phyloP scores from a whole-genome alignment of 2,329 filamentous ascomycete genomes.

The Cladophialophora chaetospira region DNA sequence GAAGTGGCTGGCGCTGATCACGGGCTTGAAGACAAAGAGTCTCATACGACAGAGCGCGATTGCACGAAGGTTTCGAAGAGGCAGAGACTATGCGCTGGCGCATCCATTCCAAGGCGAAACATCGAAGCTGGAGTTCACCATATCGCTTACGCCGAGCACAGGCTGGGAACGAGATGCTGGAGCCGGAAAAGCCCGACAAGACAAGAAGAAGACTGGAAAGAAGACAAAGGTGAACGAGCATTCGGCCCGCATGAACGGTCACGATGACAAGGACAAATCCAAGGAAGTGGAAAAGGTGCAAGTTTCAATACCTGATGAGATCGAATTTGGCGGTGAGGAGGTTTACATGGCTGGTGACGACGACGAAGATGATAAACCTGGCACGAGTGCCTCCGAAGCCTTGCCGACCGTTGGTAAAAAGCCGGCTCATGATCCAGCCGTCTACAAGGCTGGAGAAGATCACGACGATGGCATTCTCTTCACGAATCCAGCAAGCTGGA shows the following conservation, averaged over 20 bases:
- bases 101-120: constrained; percentile 73
- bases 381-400: constrained; percentile 32
- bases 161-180: constrained; percentile 78
- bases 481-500: constrained; percentile 74
- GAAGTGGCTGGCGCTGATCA: constrained; percentile 85
- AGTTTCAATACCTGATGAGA: constrained; percentile 32
- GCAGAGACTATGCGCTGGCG: constrained; percentile 89
- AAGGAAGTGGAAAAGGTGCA: constrained; percentile 39
- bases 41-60: constrained; percentile 74
- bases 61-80: constrained; percentile 83
- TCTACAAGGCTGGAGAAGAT: constrained; percentile 72
- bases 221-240: neutral
- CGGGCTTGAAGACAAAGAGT: constrained; percentile 60
- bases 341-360: constrained; percentile 89
- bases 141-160: constrained; percentile 79
- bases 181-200: constrained; percentile 46
- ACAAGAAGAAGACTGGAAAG: constrained; percentile 17
- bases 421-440: constrained; percentile 66
- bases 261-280: constrained; percentile 38
- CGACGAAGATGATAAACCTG: constrained; percentile 58
- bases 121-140: constrained; percentile 80
- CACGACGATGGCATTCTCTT: constrained; percentile 78
- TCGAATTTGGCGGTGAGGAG: constrained; percentile 51
- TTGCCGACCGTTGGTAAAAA: constrained; percentile 38
- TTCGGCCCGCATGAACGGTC: constrained; percentile 31